These are phyloP conservation scores for Podaxis sp. DNA, from an alignment of 768 basidiomycete genomes.

Conservation along the genomic window DNA sequence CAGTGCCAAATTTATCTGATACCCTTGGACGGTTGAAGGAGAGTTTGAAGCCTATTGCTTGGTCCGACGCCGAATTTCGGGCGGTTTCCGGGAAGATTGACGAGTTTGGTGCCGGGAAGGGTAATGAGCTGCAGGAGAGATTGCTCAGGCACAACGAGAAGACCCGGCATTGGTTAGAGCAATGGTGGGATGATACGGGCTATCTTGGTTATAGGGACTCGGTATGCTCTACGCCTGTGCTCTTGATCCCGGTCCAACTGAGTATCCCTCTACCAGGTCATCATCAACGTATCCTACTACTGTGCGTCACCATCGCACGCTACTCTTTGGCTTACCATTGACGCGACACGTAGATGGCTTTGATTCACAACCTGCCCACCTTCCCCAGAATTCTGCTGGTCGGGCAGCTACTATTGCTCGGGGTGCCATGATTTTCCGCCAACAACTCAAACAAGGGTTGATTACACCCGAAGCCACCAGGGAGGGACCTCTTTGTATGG, in stretches of 20 bases:
- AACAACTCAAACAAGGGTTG: constrained; percentile 61
- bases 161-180: constrained; percentile 79
- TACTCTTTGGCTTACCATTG: neutral
- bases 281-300: constrained; percentile 93
- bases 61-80: constrained; percentile 53
- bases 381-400: constrained; percentile 51
- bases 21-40: constrained; percentile 70
- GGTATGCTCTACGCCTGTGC: constrained; percentile 33
- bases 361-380: constrained; percentile 53
- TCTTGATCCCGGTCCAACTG: neutral
- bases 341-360: constrained; percentile 62
- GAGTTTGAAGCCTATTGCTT: constrained; percentile 70
- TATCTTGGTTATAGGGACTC: constrained; percentile 88
- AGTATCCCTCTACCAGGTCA: constrained; percentile 39
- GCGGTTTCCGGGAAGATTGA: constrained; percentile 61
- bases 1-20: constrained; percentile 62
- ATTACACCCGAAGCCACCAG: constrained; percentile 61
- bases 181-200: constrained; percentile 89
- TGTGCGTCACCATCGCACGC: constrained; percentile 40
- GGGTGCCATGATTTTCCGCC: constrained; percentile 70
- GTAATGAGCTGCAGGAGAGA: constrained; percentile 57
- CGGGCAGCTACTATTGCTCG: constrained; percentile 73
- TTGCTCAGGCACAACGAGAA: constrained; percentile 52
- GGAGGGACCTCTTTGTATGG: constrained; percentile 79
- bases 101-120: constrained; percentile 47